A percentile compares a stretch with the other conserved stretches of the same genome.
phyloP scores from a whole-genome alignment of 148 eudicot genomes.

The Drosera capensis region DNA sequence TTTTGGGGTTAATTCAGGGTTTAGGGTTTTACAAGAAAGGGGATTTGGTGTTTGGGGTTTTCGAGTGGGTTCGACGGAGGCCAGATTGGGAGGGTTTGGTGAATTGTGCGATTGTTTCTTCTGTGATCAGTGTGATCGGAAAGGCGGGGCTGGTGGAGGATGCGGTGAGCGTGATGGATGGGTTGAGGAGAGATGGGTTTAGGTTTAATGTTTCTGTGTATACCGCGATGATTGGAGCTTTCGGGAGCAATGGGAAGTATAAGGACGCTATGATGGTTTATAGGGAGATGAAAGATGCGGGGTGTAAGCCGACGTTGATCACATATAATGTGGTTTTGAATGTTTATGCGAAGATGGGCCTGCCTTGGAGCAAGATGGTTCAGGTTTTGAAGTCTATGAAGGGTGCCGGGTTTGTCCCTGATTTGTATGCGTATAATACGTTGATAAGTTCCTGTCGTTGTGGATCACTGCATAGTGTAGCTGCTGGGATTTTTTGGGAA shows the following conservation, averaged over 20 bases:
- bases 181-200: conserved; percentile 45
- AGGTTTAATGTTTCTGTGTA: conserved; percentile 66
- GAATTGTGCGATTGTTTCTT: conserved; percentile 56
- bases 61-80: conserved; percentile 44
- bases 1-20: conserved; percentile 64
- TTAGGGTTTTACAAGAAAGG: conserved; percentile 49
- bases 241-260: conserved; percentile 57
- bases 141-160: conserved; percentile 51
- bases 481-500: conserved; percentile 53
- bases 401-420: conserved; percentile 48
- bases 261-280: conserved; percentile 65
- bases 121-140: conserved; percentile 51
- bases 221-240: conserved; percentile 65
- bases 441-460: conserved; percentile 75
- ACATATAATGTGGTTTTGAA: conserved; percentile 52
- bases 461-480: conserved; percentile 71
- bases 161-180: conserved; percentile 43
- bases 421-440: conserved; percentile 80
- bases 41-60: conserved; percentile 47
- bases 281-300: conserved; percentile 71
- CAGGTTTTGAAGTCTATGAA: conserved; percentile 49
- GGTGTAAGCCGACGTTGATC: conserved; percentile 70
- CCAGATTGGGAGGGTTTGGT: conserved; percentile 19
- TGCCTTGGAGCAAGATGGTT: conserved; percentile 59
- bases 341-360: conserved; percentile 77